Evolutionary conservation across 1,284 basidiomycete genomes (phyloP).

Genomic region (Rhodotorula sp.): DNA sequence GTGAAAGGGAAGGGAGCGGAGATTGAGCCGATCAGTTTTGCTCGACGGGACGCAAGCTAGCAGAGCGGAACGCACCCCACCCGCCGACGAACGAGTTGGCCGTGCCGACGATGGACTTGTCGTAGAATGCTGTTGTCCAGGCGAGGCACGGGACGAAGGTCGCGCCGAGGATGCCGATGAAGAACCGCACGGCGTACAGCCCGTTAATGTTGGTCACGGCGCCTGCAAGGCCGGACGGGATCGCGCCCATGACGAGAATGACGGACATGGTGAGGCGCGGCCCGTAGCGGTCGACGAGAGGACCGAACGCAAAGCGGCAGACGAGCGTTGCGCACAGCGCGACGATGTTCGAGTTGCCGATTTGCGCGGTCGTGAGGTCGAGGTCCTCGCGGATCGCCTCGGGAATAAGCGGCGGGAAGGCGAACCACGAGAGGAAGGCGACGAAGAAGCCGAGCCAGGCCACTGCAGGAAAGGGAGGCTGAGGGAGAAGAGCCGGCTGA

Average conservation of each 20-base stretch:
- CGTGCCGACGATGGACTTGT: slow-evolving; percentile 62
- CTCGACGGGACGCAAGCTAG: too few species aligned
- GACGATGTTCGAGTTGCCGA: slow-evolving; percentile 56
- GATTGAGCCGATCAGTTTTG: background rate
- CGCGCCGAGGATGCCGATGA: slow-evolving; percentile 59
- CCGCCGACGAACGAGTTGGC: slow-evolving; percentile 37
- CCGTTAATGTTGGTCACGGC: slow-evolving; percentile 56
- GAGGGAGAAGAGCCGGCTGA: background rate
- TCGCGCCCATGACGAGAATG: slow-evolving; percentile 63
- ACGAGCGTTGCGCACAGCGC: slow-evolving; percentile 19
- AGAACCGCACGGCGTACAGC: slow-evolving; percentile 58
- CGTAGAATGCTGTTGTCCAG: slow-evolving; percentile 66
- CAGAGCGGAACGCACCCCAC: slow-evolving; percentile 22
- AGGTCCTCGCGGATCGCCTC: slow-evolving; percentile 64
- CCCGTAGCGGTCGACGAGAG: slow-evolving; percentile 59
- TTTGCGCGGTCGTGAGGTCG: slow-evolving; percentile 57
- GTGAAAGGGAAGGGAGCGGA: too few species aligned
- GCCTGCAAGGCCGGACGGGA: slow-evolving; percentile 66
- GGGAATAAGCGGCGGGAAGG: slow-evolving; percentile 64
- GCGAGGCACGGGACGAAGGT: slow-evolving; percentile 46
- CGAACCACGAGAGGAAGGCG: slow-evolving; percentile 54
- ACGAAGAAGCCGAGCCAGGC: slow-evolving; percentile 54
- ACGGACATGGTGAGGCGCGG: slow-evolving; percentile 63
- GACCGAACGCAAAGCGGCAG: slow-evolving; percentile 61
- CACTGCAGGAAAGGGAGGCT: background rate